Conservation (phyloP, 768 basidiomycete genomes). For the Epithele typhae region DNA sequence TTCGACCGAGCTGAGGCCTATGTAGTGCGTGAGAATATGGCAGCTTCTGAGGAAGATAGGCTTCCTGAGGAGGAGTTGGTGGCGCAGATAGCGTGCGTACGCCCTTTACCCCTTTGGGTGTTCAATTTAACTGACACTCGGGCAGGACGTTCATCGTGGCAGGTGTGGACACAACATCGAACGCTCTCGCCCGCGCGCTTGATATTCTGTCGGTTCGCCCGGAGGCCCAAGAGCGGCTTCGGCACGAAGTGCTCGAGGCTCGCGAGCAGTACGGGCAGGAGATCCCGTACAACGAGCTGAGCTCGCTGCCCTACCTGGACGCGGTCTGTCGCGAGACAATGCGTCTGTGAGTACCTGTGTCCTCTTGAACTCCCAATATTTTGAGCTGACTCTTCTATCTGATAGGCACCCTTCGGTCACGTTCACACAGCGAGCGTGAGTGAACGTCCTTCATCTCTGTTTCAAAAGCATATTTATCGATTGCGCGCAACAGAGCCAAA, state of each 20-base stretch:
- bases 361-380: too few species aligned
- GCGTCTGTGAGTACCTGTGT: slow-evolving; percentile 41
- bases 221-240: not conserved
- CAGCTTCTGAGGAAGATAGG: slow-evolving; percentile 10
- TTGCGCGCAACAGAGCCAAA: too few species aligned
- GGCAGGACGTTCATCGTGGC: slow-evolving; percentile 7
- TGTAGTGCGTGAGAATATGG: slow-evolving; percentile 19
- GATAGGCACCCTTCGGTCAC: too few species aligned
- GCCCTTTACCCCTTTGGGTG: too few species aligned
- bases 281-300: slow-evolving; percentile 34
- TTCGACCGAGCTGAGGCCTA: too few species aligned
- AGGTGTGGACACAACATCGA: slow-evolving; percentile 6
- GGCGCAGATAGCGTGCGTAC: slow-evolving; percentile 16
- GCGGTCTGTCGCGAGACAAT: slow-evolving; percentile 55
- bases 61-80: slow-evolving; percentile 18
- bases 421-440: too few species aligned
- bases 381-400: too few species aligned
- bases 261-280: slow-evolving; percentile 15
- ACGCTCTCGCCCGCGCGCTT: not conserved
- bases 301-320: slow-evolving; percentile 59
- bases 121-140: too few species aligned
- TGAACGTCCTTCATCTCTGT: too few species aligned
- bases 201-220: not conserved
- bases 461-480: too few species aligned
- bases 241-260: not conserved